Evolutionary conservation across 1,284 basidiomycete genomes (phyloP), one percentile per base, ranked within the genome.

Genomic region (Cutaneotrichosporon curvatum): DNA sequence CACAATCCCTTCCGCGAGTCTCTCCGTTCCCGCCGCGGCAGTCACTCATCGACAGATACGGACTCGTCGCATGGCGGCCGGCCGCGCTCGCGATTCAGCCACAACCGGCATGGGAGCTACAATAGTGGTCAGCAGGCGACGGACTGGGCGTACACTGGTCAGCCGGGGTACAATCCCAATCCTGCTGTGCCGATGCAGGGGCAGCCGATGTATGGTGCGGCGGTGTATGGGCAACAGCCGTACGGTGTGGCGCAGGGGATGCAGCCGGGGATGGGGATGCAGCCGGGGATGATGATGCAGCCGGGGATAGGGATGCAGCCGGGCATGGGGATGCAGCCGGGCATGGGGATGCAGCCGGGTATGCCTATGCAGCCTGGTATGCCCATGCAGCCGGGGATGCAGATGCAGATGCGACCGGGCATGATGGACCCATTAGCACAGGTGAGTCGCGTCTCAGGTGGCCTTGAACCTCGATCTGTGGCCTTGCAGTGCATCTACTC

Each of bases 281-380:
- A 21, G 37, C 37, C 6, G 10, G 8, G 37, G 8, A 25, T 16
- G 8, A 25, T 16, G 5, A 19, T 21, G 21, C 37, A 22, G 37
- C 14, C 37, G 6, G 22, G 37, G 37, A 38, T 38, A n/a, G n/a
- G n/a, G 33, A 35, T 35, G 33, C 33, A 35, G 18, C 33, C 33
- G 5, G 33, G 33, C n/a, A 34, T 34, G 33, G n/a, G n/a, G 33
- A 35, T 35, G 33, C 33, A 35, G 18, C 33, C 33, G 5, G 33
- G 33, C n/a, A 34, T 34, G 33, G n/a, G n/a, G n/a, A 38, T 21
- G 18, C 18, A 19, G 21, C 35, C 35, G 4, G 37, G 21, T 16
- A 18, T 44, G 43, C 34, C 41, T 10, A 37, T 43, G 34, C 40
- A 41, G 18, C 23, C 21, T 2, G 40, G 40, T 4, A 21, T 34